Evolutionary conservation across 2,329 filamentous ascomycete genomes (phyloP), one percentile per base, ranked within the genome.

Genomic region (Mycosphaerelloides madeirae): DNA sequence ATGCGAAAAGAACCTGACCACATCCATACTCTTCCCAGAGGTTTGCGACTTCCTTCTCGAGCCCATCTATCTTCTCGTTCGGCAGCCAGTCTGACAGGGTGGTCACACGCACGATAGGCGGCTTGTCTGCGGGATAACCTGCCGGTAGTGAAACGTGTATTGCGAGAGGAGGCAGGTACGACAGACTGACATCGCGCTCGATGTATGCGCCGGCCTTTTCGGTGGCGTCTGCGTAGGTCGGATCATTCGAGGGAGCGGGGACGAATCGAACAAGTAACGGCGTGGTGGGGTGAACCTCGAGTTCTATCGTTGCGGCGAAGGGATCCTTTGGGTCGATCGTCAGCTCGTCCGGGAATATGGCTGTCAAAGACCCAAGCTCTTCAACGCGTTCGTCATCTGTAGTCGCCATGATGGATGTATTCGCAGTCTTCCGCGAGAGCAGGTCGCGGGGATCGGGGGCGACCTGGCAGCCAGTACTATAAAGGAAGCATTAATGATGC

Each of bases 271-370:
- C 48, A 12, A 65, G 66, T n/a, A 80, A 65, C 6, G 78, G 77
- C 40, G 67, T 65, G 7, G 72, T 63, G 3, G 79, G 79, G 20
- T 75, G 68, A 20, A 83, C 75, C 5, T 74, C 68, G 14, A 84
- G 60, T 16, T 80, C 72, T 37, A 84, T 68, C 3, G 68, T 71
- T 1, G 77, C 78, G 43, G 65, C 64, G 55, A 74, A 77, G 0
- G 70, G 67, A 28, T 68, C 59, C 7, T 57, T 54, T 7, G 71
- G 57, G 41, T 79, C 70, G 46, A 76, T 61, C 25, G 66, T 63
- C 14, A 83, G 71, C 63, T 84, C 80, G n/a, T n/a, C 22, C 1
- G 80, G 80, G 48, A 72, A 84, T 44, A 84, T 84, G 38, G 80
- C 78, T 34, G 72, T 69, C 45, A 84, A 72, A 18, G 79, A 74